Percentiles rank a stretch among this genome's conserved stretches.
Conservation (phyloP, 2,329 filamentous ascomycete species). For the Tolypocladium amazonense region DNA sequence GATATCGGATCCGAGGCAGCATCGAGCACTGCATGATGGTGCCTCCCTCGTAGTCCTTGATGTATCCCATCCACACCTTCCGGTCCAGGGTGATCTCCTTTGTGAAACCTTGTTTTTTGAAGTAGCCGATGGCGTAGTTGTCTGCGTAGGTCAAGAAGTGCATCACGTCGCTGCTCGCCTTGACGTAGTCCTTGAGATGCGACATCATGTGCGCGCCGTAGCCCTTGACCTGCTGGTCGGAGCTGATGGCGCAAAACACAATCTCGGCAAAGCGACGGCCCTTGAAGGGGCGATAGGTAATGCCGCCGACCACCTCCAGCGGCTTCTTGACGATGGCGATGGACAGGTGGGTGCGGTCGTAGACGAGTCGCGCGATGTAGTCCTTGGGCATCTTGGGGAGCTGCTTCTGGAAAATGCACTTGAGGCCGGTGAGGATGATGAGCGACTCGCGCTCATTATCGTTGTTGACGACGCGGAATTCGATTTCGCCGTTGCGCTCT, state of each 20-base stretch:
- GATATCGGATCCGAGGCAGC: conserved; percentile 88
- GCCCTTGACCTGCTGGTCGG: conserved; percentile 96
- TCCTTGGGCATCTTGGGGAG: conserved; percentile 99
- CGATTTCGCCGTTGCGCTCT: conserved; percentile 87
- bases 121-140: conserved; percentile 98
- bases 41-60: conserved; percentile 98
- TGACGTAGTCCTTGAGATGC: conserved; percentile 96
- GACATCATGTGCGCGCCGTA: conserved; percentile 98
- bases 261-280: conserved; percentile 92
- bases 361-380: conserved; percentile 94
- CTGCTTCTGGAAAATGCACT: conserved; percentile 98
- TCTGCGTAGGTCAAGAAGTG: conserved; percentile 98
- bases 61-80: conserved; percentile 96
- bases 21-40: conserved; percentile 99
- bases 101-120: conserved; percentile 98
- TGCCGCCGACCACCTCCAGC: conserved; percentile 89
- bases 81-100: conserved; percentile 93
- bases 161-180: conserved; percentile 93
- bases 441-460: conserved; percentile 79
- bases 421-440: conserved; percentile 89
- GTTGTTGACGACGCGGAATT: conserved; percentile 97
- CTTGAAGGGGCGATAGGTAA: conserved; percentile 92
- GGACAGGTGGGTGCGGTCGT: conserved; percentile 90
- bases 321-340: conserved; percentile 98
- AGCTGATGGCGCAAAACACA: conserved; percentile 95